Evolutionary conservation across 441 rosid genomes (phyloP).

Genomic region (Syzygium malaccense): DNA sequence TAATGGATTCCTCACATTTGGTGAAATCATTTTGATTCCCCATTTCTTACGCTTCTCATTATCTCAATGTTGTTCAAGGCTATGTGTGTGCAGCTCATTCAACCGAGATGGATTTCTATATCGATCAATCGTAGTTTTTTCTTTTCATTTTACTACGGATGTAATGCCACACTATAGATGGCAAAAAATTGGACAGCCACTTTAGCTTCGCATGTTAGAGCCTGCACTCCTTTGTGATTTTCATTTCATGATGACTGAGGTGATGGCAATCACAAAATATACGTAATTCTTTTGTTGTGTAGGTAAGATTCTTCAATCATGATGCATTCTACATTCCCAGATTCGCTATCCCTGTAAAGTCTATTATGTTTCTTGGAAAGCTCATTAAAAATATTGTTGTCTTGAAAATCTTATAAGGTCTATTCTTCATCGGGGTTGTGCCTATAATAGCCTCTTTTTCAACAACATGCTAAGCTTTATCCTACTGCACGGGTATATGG

Average conservation of each 20-base stretch:
- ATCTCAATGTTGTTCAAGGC: neutral
- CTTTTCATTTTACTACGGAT: neutral
- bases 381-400: neutral
- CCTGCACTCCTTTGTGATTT: neutral
- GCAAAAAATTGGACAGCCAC: neutral
- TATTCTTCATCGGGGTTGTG: neutral
- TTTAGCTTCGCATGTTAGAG: too few species aligned
- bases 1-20: neutral
- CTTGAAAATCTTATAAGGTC: neutral
- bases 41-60: neutral
- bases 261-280: neutral
- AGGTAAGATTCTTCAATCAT: neutral
- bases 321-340: neutral
- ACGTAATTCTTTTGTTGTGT: neutral
- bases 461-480: neutral
- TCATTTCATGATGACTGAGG: neutral
- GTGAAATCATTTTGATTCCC: neutral
- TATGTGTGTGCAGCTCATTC: neutral
- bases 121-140: neutral
- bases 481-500: neutral
- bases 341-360: neutral
- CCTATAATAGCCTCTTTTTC: neutral
- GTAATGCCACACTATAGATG: neutral
- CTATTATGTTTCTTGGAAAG: neutral
- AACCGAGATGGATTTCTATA: neutral